Conservation (phyloP, 257 asterid species). For the Solanum sparsipilum region DNA sequence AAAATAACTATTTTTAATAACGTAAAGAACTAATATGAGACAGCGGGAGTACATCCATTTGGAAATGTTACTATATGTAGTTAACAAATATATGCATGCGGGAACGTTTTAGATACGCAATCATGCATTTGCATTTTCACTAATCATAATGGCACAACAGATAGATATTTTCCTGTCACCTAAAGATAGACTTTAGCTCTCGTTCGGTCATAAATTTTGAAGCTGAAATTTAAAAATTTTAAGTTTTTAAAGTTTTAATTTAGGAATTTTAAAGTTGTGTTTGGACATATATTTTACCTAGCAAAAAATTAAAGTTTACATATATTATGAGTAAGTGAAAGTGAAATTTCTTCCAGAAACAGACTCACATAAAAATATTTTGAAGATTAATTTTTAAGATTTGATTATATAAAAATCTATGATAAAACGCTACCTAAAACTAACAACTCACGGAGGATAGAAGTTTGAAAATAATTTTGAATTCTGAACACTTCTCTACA, state of each 20-base stretch:
- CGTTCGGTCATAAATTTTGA: background rate
- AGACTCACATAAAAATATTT: too few species aligned
- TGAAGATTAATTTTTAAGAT: background rate
- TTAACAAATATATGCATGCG: background rate
- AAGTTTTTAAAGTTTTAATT: fast-evolving
- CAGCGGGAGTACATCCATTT: background rate
- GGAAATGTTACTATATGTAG: background rate
- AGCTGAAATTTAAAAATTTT: background rate
- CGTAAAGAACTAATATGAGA: background rate
- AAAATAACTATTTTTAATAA: background rate
- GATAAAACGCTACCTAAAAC: background rate
- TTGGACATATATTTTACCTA: background rate
- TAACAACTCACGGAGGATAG: too few species aligned
- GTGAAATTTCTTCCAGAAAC: background rate
- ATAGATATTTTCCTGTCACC: background rate
- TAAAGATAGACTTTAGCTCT: background rate
- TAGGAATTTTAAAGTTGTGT: background rate
- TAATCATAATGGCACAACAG: background rate
- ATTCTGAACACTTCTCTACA: too few species aligned
- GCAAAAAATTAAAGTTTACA: too few species aligned
- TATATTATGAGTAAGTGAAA: too few species aligned
- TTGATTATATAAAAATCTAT: background rate
- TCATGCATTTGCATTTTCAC: background rate
- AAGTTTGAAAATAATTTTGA: too few species aligned
- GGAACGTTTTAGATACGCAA: background rate